A percentile compares a stretch with the other conserved stretches of the same genome.
Conservation (phyloP, 2,329 filamentous ascomycete species). For the Tolypocladium amazonense region DNA sequence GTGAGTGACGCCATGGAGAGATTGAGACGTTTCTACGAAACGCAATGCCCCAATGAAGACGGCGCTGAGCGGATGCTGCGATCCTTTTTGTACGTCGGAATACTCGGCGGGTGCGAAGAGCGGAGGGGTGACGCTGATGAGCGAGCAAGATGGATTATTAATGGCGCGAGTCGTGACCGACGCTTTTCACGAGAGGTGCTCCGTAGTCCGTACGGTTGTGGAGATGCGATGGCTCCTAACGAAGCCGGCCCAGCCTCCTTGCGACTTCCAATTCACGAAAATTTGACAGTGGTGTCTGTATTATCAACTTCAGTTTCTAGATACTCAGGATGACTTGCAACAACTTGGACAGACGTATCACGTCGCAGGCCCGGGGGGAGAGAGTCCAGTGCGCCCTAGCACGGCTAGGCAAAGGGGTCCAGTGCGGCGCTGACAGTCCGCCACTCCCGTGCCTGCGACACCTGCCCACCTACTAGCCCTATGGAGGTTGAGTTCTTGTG, state of each 20-base stretch:
- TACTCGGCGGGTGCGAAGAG: neutral
- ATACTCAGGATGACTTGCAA: neutral
- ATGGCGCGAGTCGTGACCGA: neutral
- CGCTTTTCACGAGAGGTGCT: neutral
- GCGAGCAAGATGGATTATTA: slow-evolving; percentile 2
- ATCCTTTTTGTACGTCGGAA: neutral
- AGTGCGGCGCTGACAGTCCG: neutral
- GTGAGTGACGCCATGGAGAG: neutral
- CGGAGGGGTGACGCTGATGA: neutral
- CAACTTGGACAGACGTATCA: neutral
- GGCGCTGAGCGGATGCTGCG: neutral
- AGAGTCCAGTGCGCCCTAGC: neutral
- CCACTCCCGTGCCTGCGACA: neutral
- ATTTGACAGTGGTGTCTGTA: neutral
- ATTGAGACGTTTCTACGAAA: neutral
- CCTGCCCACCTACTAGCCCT: neutral
- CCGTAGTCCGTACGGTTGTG: neutral
- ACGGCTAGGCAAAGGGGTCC: neutral
- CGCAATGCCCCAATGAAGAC: neutral
- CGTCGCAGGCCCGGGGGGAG: neutral
- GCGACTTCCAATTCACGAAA: neutral
- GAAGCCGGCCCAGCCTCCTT: neutral
- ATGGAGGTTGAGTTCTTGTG: too few species aligned
- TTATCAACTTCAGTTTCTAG: neutral
- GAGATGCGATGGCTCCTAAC: neutral